phyloP scores from a whole-genome alignment of 192 early-diverging fungal species.

The Gamsiella multidivaricata region DNA sequence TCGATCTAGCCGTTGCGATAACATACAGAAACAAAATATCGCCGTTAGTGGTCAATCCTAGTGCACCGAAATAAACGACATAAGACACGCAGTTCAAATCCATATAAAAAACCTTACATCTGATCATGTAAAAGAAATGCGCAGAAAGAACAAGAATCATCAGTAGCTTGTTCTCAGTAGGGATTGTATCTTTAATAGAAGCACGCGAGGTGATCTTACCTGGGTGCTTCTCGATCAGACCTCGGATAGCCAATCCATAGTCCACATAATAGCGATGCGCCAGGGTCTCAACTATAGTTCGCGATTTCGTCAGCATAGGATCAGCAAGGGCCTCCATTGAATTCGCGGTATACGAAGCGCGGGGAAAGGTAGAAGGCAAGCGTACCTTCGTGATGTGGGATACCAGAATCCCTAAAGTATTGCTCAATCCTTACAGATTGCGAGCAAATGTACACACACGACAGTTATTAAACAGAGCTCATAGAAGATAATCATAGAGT shows the following conservation, averaged over 20 bases:
- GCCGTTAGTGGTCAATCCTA: no score
- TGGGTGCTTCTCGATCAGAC: slow-evolving; percentile 74
- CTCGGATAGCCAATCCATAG: slow-evolving; percentile 79
- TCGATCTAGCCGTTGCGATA: slow-evolving; percentile 8
- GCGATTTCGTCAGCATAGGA: no score
- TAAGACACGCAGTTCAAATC: no score
- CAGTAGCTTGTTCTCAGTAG: no score
- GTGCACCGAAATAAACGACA: no score
- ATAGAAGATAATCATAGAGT: not conserved
- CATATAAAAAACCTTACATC: no score
- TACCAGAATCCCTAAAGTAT: slow-evolving; percentile 67
- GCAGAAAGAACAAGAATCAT: no score
- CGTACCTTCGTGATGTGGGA: slow-evolving; percentile 64
- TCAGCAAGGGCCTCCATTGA: no score
- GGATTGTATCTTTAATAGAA: not conserved
- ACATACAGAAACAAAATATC: not conserved
- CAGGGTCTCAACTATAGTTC: slow-evolving; percentile 57
- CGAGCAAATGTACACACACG: no score
- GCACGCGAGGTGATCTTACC: not conserved
- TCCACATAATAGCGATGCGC: slow-evolving; percentile 73
- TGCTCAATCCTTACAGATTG: slow-evolving; percentile 64
- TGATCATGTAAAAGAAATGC: no score
- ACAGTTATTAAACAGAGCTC: no score
- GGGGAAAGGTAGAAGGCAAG: not conserved
- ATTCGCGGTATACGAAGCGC: not conserved